phyloP scores from a whole-genome alignment of 2,329 filamentous ascomycete species.

The Oidium heveae region DNA sequence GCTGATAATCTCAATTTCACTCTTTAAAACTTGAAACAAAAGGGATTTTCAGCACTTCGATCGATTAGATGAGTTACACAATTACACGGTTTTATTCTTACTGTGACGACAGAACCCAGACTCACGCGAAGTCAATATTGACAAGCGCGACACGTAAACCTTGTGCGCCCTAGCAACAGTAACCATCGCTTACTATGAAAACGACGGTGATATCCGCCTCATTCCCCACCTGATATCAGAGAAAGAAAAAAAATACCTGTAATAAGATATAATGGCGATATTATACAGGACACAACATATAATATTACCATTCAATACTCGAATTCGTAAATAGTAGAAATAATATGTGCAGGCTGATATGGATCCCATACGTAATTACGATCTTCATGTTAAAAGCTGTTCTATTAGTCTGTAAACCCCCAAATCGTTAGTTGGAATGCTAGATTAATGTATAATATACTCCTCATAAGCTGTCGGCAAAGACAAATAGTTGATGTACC shows the following conservation, averaged over 20 bases:
- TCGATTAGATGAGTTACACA: too few species aligned
- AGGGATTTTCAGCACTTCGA: too few species aligned
- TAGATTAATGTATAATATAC: background rate
- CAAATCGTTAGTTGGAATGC: background rate
- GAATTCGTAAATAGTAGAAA: background rate
- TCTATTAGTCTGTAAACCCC: background rate
- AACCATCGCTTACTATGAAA: constrained; percentile 2
- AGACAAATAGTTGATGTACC: too few species aligned
- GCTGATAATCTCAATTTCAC: too few species aligned
- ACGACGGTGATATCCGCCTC: constrained; percentile 2
- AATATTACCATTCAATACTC: background rate
- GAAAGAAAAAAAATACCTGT: background rate
- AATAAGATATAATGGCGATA: background rate
- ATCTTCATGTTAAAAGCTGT: background rate
- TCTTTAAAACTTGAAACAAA: too few species aligned
- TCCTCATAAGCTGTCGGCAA: too few species aligned
- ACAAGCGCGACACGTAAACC: constrained; percentile 5
- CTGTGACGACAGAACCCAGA: background rate
- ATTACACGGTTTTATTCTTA: background rate
- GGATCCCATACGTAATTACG: too few species aligned
- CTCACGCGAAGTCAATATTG: constrained; percentile 9
- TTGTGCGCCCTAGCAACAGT: background rate
- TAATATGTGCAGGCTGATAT: too few species aligned
- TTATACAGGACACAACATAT: too few species aligned
- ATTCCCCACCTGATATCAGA: background rate